Conservation (phyloP, 768 basidiomycete species). For the Termitomyces sp. region DNA sequence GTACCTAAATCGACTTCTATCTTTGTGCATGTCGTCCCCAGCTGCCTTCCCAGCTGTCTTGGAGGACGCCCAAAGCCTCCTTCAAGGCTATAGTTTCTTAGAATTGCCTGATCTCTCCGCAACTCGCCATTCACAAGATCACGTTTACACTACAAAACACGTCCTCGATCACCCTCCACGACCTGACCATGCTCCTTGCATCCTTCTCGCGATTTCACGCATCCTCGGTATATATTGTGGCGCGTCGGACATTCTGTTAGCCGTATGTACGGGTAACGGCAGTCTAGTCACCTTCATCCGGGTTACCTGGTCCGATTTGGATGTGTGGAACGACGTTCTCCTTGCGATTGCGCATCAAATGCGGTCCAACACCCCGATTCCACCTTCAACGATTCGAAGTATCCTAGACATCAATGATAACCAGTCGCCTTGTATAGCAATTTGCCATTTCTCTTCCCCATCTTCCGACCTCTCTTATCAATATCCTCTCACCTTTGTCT, state of each 20-base stretch:
- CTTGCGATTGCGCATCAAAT: background rate
- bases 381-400: conserved; percentile 14
- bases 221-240: conserved; percentile 28
- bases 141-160: conserved; percentile 4
- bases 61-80: conserved; percentile 2
- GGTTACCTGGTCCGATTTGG: conserved; percentile 20
- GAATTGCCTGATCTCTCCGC: conserved; percentile 31
- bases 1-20: background rate
- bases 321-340: conserved; percentile 21
- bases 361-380: conserved; percentile 3
- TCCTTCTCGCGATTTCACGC: conserved; percentile 22
- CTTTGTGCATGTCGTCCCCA: background rate
- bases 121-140: conserved; percentile 17
- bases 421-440: conserved; percentile 25
- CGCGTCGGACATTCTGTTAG: conserved; percentile 25
- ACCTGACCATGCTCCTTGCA: conserved; percentile 3
- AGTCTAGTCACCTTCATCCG: conserved; percentile 15
- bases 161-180: background rate
- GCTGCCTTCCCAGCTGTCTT: background rate
- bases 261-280: conserved; percentile 8
- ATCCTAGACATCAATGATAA: conserved; percentile 20
- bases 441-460: conserved; percentile 17
- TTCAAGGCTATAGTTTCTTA: conserved; percentile 25
- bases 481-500: conserved; percentile 14
- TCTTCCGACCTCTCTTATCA: background rate